Evolutionary conservation across 2,329 filamentous ascomycete species (phyloP), one percentile per base, ranked within the genome.

Genomic region (Sporothrix mexicana): DNA sequence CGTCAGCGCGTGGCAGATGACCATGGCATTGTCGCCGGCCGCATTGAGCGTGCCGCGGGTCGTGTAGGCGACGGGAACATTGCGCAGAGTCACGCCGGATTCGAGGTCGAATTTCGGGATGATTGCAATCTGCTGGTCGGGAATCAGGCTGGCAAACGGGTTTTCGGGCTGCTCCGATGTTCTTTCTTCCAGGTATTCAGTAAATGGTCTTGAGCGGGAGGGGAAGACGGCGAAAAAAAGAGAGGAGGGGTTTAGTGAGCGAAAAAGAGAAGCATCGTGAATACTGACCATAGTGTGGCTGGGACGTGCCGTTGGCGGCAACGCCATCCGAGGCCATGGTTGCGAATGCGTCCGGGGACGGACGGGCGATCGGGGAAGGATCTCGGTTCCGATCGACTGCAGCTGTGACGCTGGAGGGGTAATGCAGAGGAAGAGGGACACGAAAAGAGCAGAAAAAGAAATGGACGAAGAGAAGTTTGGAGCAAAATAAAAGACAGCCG

Each of bases 51-150:
- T 86, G 75, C 90, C 90, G 66, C 88, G 84, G 25, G 88, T 90
- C 62, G 89, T 92, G 80, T 91, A 92, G 57, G 90, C 90, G 70
- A 92, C 84, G 1, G 90, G 90, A 17, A 91, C 86, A 88, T 98
- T 96, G 77, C 87, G 84, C 23, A 99, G 87, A 0, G 88, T 92
- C 30, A 92, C 93, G 67, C 96, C 96, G 1, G 95, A 98, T 82
- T 99, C 96, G 76, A 99, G 92, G 9, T 92, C 94, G 81, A 98
- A 97, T 36, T 91, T 91, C 1, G 96, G 95, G 72, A 99, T 89
- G 74, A 96, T 89, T 73, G 92, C 94, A 79, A 97, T 92, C 71
- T 92, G 87, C 83, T 98, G 96, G 78, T 97, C 92, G 70, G 94
- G 91, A 70, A 99, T 97, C 79, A 98, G 87, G 76, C 87, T 83